phyloP scores from a whole-genome alignment of 495 filamentous ascomycete genomes.

The Eremomyces bilateralis region DNA sequence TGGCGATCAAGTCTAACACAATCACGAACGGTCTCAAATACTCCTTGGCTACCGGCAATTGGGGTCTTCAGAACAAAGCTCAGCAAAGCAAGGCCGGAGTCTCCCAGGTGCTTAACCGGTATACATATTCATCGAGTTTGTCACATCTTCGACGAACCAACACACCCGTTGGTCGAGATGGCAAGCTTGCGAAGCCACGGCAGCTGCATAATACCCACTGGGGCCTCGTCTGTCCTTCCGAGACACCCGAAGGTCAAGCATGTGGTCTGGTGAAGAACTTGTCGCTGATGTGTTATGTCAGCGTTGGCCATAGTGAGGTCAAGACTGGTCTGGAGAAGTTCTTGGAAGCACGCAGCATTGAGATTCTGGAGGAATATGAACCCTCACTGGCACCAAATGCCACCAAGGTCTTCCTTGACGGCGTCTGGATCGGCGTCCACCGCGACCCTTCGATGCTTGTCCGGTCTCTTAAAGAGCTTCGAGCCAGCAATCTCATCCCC shows the following conservation, averaged over 20 bases:
- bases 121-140: constrained; percentile 87
- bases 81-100: constrained; percentile 85
- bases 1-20: constrained; percentile 77
- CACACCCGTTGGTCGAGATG: constrained; percentile 90
- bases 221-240: constrained; percentile 92
- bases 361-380: constrained; percentile 90
- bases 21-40: constrained; percentile 90
- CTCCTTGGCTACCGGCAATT: constrained; percentile 95
- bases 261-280: constrained; percentile 97
- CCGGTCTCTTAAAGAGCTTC: constrained; percentile 48
- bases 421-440: constrained; percentile 89
- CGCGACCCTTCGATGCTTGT: constrained; percentile 65
- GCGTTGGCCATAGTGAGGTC: constrained; percentile 73
- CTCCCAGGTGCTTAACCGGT: constrained; percentile 92
- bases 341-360: constrained; percentile 87
- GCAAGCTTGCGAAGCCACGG: constrained; percentile 93
- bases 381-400: constrained; percentile 70
- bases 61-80: constrained; percentile 98
- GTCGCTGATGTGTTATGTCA: constrained; percentile 94
- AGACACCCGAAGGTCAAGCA: constrained; percentile 95
- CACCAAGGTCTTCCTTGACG: constrained; percentile 95
- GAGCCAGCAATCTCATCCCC: constrained; percentile 33
- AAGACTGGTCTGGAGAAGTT: constrained; percentile 81
- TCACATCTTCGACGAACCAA: constrained; percentile 95
- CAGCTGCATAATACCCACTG: constrained; percentile 98